Evolutionary conservation across 2,329 filamentous ascomycete genomes (phyloP).

Genomic region (Epichloe sp.): DNA sequence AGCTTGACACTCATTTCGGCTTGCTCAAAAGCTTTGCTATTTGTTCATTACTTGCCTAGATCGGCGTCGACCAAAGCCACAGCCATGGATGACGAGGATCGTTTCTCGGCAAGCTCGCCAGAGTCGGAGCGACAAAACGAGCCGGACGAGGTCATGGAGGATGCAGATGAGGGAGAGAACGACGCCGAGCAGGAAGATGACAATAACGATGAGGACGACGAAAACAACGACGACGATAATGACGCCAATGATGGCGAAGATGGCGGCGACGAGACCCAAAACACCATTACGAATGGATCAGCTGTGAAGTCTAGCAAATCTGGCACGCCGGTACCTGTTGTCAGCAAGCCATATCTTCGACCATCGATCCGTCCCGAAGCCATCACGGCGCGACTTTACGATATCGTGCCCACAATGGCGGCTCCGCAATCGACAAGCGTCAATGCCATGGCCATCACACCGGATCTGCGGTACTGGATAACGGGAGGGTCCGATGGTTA

Average conservation of each 20-base stretch:
- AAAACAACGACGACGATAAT: conserved; percentile 22
- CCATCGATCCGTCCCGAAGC: conserved; percentile 63
- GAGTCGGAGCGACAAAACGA: conserved; percentile 28
- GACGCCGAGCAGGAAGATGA: conserved; percentile 26
- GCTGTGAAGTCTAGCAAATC: conserved; percentile 13
- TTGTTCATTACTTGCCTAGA: too few species aligned
- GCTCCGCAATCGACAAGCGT: conserved; percentile 92
- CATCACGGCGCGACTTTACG: conserved; percentile 70
- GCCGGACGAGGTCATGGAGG: conserved; percentile 46
- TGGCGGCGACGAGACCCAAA: conserved; percentile 14
- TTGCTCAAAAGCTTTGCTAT: not conserved
- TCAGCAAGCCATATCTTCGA: conserved; percentile 20
- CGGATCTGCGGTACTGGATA: conserved; percentile 90
- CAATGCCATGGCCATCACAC: conserved; percentile 82
- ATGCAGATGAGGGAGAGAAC: conserved; percentile 27
- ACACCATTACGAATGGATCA: conserved; percentile 8
- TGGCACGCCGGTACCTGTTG: conserved; percentile 14
- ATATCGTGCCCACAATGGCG: conserved; percentile 93
- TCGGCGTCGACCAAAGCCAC: not conserved
- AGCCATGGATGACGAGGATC: conserved; percentile 21
- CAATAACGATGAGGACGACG: conserved; percentile 22
- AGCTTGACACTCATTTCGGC: too few species aligned
- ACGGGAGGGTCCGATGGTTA: conserved; percentile 91
- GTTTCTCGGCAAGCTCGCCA: conserved; percentile 18
- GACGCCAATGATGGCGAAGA: conserved; percentile 32